phyloP scores from a whole-genome alignment of 2,329 filamentous ascomycete species.

The Gnomoniopsis sp. region DNA sequence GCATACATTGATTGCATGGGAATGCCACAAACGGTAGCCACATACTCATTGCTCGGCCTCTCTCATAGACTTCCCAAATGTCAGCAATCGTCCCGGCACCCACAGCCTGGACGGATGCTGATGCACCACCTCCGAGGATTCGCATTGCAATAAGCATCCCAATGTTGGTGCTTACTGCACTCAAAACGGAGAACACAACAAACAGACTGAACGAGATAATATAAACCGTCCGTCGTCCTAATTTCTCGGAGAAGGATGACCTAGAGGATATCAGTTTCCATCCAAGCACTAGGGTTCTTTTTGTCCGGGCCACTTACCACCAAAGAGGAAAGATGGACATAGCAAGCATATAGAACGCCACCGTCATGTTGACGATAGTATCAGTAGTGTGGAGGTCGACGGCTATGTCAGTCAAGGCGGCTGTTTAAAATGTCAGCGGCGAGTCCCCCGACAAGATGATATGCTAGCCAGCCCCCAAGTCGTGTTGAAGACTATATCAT shows the following conservation, averaged over 20 bases:
- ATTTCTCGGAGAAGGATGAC: conserved; percentile 71
- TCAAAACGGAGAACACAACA: conserved; percentile 65
- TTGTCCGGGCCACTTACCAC: conserved; percentile 49
- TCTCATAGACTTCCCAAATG: conserved; percentile 69
- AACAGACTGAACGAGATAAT: conserved; percentile 71
- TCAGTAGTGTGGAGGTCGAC: conserved; percentile 57
- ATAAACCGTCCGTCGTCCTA: conserved; percentile 76
- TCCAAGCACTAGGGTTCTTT: too few species aligned
- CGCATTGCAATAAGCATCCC: conserved; percentile 76
- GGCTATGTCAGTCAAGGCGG: conserved; percentile 64
- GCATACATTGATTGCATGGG: neutral
- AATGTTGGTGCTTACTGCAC: conserved; percentile 66
- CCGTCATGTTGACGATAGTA: conserved; percentile 69
- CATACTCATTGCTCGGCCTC: conserved; percentile 73
- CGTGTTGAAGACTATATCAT: neutral
- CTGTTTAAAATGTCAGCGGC: conserved; percentile 36
- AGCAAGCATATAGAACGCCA: conserved; percentile 77
- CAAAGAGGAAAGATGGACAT: conserved; percentile 84
- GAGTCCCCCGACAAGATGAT: neutral
- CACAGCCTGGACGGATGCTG: conserved; percentile 77
- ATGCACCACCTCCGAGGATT: conserved; percentile 69
- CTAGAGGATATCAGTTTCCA: conserved; percentile 17
- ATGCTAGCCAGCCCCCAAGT: neutral
- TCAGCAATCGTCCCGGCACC: conserved; percentile 82
- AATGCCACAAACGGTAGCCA: neutral